phyloP scores from a whole-genome alignment of 768 basidiomycete species.

The Fomitopsis serialis region DNA sequence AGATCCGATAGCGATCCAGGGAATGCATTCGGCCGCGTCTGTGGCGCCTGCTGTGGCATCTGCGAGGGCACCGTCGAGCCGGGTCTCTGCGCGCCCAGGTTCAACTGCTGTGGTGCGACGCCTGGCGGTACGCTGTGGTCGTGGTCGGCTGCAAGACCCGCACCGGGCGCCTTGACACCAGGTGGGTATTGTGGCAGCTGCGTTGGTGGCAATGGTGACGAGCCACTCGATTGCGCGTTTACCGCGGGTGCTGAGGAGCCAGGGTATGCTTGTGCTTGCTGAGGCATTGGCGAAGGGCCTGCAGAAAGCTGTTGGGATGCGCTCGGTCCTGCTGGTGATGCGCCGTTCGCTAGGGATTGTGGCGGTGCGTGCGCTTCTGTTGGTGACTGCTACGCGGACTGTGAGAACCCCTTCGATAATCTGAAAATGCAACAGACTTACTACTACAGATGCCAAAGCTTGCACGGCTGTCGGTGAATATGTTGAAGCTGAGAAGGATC shows the following conservation, averaged over 20 bases:
- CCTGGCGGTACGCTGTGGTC: slow-evolving; percentile 31
- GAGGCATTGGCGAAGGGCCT: slow-evolving; percentile 43
- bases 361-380: slow-evolving; percentile 34
- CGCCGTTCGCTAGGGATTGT: slow-evolving; percentile 29
- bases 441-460: slow-evolving; percentile 3
- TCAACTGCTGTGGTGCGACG: slow-evolving; percentile 24
- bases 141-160: slow-evolving; percentile 14
- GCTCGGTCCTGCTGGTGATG: slow-evolving; percentile 20
- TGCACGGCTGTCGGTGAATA: slow-evolving; percentile 13
- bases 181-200: slow-evolving; percentile 55
- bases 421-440: background rate
- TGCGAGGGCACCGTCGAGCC: slow-evolving; percentile 47
- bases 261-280: slow-evolving; percentile 39
- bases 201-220: slow-evolving; percentile 27
- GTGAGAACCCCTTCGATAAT: background rate
- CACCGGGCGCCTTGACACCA: slow-evolving; percentile 52
- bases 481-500: slow-evolving; percentile 32
- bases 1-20: slow-evolving; percentile 88
- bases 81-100: slow-evolving; percentile 35
- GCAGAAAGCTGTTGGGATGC: slow-evolving; percentile 10
- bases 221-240: slow-evolving; percentile 6
- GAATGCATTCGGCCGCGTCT: slow-evolving; percentile 46
- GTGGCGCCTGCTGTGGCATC: slow-evolving; percentile 29
- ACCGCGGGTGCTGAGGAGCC: slow-evolving; percentile 2
- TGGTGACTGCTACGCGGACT: slow-evolving; percentile 27